Percentiles rank a stretch among this genome's conserved stretches.
Conservation (phyloP, 345 rosid species). For the Arabidopsis suecica region DNA sequence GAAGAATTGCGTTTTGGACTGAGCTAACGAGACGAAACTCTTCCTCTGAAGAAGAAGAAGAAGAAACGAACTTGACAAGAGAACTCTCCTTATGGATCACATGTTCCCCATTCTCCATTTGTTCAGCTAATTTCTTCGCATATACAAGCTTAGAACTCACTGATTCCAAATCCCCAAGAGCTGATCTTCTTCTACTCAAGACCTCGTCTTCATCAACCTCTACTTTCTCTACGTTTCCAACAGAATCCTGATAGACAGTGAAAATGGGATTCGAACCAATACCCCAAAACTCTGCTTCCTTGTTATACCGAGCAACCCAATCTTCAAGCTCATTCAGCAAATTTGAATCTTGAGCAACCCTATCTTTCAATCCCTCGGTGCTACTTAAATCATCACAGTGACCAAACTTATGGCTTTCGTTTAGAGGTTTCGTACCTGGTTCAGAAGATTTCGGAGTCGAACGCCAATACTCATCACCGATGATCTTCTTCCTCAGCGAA, state of each 20-base stretch:
- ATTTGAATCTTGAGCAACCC: constrained; percentile 52
- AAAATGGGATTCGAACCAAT: constrained; percentile 71
- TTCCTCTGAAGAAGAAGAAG: constrained; percentile 38
- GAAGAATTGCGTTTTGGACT: constrained; percentile 43
- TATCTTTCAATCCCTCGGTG: constrained; percentile 42
- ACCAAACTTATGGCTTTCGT: constrained; percentile 29
- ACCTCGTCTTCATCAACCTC: constrained; percentile 65
- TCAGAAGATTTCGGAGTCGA: constrained; percentile 42
- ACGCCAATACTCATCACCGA: constrained; percentile 62
- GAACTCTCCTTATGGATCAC: constrained; percentile 72
- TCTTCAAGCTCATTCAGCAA: constrained; percentile 61
- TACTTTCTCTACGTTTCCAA: constrained; percentile 67
- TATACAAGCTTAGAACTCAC: constrained; percentile 51
- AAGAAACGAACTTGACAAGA: constrained; percentile 65
- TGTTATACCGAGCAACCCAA: constrained; percentile 68
- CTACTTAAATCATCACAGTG: constrained; percentile 15
- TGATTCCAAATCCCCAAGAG: constrained; percentile 45
- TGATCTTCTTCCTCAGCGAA: constrained; percentile 69
- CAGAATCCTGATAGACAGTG: constrained; percentile 57
- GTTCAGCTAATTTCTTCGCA: constrained; percentile 69
- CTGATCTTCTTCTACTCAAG: constrained; percentile 48
- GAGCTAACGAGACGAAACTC: constrained; percentile 50
- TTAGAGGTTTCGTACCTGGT: constrained; percentile 44
- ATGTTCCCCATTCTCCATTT: constrained; percentile 63
- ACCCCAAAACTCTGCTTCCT: constrained; percentile 78